phyloP scores from a whole-genome alignment of 1,284 basidiomycete genomes.

The Cutaneotrichosporon sp. region DNA sequence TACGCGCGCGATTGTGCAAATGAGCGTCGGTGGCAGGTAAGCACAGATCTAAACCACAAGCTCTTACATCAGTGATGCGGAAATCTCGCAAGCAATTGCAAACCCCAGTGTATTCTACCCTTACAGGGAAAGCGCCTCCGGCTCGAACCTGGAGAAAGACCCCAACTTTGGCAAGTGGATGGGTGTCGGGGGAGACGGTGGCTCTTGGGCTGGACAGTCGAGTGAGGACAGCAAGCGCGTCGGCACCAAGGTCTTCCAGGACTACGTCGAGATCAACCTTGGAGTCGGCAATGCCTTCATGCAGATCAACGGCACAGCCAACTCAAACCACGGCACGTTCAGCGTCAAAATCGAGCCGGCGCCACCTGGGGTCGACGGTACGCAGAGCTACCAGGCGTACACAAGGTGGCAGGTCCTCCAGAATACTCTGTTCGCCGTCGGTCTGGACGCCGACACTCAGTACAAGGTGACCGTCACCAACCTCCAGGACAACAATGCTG shows the following conservation, averaged over 20 bases:
- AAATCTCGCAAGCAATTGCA: background rate
- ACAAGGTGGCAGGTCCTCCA: background rate
- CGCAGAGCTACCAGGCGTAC: background rate
- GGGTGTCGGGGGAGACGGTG: background rate
- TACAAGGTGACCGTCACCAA: background rate
- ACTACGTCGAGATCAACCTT: background rate
- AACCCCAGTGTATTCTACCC: background rate
- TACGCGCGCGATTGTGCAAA: background rate
- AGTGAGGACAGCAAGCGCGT: background rate
- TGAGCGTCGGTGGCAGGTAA: background rate
- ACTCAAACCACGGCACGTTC: background rate
- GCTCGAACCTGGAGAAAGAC: background rate
- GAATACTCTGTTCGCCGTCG: background rate
- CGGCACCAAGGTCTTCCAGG: background rate
- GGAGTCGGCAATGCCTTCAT: background rate
- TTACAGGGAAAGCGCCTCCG: too few species aligned
- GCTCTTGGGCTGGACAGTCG: background rate
- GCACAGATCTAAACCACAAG: too few species aligned
- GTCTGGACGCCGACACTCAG: background rate
- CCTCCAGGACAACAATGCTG: background rate
- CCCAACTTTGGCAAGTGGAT: background rate
- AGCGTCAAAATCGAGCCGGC: background rate
- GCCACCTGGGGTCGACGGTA: background rate
- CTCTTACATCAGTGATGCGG: background rate
- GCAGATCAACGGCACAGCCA: background rate